Conservation (phyloP, 179 eudicot species). For the Monotropa hypopitys region DNA sequence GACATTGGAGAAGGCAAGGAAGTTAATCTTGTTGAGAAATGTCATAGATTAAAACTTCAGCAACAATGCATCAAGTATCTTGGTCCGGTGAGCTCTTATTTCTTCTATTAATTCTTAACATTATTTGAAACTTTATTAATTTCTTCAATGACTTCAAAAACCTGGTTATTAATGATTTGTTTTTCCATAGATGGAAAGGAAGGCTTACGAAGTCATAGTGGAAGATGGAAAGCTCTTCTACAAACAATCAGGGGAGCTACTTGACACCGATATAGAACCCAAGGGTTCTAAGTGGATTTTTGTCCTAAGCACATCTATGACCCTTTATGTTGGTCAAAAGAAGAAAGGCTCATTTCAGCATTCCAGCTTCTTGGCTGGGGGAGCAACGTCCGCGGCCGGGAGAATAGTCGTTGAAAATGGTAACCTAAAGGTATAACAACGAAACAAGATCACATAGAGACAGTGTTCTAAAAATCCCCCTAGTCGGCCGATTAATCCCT, state of each 20-base stretch:
- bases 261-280: slow-evolving; percentile 48
- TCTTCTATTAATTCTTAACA: not conserved
- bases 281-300: slow-evolving; percentile 75
- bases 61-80: slow-evolving; percentile 90
- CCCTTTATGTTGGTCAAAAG: slow-evolving; percentile 70
- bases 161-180: not conserved
- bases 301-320: slow-evolving; percentile 79
- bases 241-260: slow-evolving; percentile 49
- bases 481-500: no score
- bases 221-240: slow-evolving; percentile 55
- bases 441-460: not conserved
- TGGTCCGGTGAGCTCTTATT: slow-evolving; percentile 53
- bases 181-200: slow-evolving; percentile 61
- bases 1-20: slow-evolving; percentile 94
- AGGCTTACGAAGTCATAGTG: slow-evolving; percentile 61
- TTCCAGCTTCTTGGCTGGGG: slow-evolving; percentile 96
- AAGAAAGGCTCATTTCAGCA: slow-evolving; percentile 90
- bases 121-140: not conserved
- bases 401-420: slow-evolving; percentile 70
- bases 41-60: slow-evolving; percentile 65
- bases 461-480: no score
- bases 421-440: slow-evolving; percentile 45
- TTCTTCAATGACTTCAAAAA: not conserved
- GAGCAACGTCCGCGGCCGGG: slow-evolving; percentile 94
- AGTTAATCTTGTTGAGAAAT: slow-evolving; percentile 54